phyloP scores from a whole-genome alignment of 83 land plant species.

The Thuja plicata region DNA sequence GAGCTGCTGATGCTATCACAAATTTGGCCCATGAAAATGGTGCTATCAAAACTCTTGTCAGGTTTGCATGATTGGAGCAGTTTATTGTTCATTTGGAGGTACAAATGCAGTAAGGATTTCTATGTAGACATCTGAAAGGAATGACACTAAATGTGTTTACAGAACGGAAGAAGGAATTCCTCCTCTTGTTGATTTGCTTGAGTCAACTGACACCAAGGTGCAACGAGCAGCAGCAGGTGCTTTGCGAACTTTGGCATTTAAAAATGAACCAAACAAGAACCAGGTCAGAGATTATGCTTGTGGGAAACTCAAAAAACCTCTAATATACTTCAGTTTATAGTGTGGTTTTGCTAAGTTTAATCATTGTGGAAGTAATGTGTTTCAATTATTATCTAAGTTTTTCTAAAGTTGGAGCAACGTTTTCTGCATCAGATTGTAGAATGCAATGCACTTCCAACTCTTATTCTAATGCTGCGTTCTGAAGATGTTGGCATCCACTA shows the following conservation, averaged over 20 bases:
- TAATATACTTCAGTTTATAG: neutral
- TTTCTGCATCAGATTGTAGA: constrained; percentile 80
- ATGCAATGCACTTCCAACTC: constrained; percentile 90
- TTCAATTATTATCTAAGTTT: neutral
- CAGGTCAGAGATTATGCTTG: constrained; percentile 50
- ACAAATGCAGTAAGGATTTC: neutral
- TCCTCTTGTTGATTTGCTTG: constrained; percentile 90
- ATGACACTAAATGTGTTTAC: constrained; percentile 13
- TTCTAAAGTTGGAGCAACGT: neutral
- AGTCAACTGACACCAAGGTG: constrained; percentile 78
- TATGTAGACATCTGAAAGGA: neutral
- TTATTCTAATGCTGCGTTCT: constrained; percentile 95
- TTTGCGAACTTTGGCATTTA: constrained; percentile 93
- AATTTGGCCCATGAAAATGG: constrained; percentile 97
- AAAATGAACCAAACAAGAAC: constrained; percentile 95
- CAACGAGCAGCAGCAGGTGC: constrained; percentile 97
- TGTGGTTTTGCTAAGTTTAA: constrained; percentile 1
- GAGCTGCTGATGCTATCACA: constrained; percentile 98
- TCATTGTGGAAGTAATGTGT: neutral
- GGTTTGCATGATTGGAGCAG: constrained; percentile 46
- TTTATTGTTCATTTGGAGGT: neutral
- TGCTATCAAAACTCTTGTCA: constrained; percentile 75
- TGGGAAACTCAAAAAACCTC: neutral
- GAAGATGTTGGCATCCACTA: constrained; percentile 90
- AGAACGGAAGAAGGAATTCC: constrained; percentile 98